Base-by-base conservation (phyloP, 192 early-diverging fungal species). In the Phycomyces nitens region DNA sequence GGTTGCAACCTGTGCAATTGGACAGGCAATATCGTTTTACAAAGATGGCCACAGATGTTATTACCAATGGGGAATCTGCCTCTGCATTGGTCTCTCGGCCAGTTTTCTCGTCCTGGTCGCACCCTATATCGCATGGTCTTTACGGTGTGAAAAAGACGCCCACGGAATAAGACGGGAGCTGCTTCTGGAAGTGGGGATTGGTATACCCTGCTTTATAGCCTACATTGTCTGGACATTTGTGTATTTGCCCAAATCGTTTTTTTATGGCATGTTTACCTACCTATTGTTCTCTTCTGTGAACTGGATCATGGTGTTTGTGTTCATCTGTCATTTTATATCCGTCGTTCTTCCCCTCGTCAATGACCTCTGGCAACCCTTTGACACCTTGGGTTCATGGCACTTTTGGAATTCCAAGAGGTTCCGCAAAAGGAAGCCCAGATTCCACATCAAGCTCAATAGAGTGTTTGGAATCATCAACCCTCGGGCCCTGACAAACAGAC, bases 91-190 rank as follows among this genome's bases (percentile, higher is more conserved):
- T 8, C 10, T 56, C 9, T 29, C 56, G 0, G 23, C 41, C 23
- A 21, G 67, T 23, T 84, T 79, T 61, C 69, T 80, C 16, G 76
- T 80, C 27, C 18, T 78, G 3, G 53, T 80, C n/a, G 75, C 74
- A 10, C 85, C 85, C 0, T 40, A 75, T 10, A 60, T 84, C 43
- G 69, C 79, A 15, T 77, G 72, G 61, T 72, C 74, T n/a, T 65
- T 82, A n/a, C 72, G 71, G 58, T 58, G 64, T 0, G 47, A 65
- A 58, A 66, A 80, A 11, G 85, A 87, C 58, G 82, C 81, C 12
- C 83, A 79, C 23, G 83, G 83, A 40, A 82, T 87, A 43, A 65
- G 80, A 21, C 77, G 72, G 34, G 85, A 87, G 47, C 73, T 87
- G 50, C 71, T 80, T 42, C 68, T 79, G n/a, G 73, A 73, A 51